Conservation (phyloP, 2,329 filamentous ascomycete species). For the Stenocarpella maydis region DNA sequence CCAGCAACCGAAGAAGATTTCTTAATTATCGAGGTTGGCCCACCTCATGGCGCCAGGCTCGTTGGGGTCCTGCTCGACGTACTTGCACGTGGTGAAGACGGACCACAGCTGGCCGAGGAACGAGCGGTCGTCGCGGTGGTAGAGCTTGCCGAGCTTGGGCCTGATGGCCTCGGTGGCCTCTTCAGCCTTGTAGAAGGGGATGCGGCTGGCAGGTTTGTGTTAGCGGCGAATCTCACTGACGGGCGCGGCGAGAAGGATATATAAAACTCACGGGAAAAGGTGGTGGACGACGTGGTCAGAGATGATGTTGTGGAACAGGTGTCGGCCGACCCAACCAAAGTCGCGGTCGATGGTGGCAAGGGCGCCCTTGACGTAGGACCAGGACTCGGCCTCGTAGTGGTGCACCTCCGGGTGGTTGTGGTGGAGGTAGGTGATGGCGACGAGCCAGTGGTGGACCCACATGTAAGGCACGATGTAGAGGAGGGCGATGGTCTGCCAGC, state of each 20-base stretch:
- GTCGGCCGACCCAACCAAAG: conserved; percentile 69
- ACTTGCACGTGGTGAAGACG: conserved; percentile 57
- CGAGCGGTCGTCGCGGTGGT: conserved; percentile 54
- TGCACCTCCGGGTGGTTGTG: conserved; percentile 70
- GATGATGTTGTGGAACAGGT: conserved; percentile 73
- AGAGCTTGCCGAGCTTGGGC: conserved; percentile 63
- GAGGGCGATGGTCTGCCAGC: conserved; percentile 62
- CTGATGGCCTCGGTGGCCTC: conserved; percentile 66
- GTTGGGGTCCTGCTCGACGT: conserved; percentile 52
- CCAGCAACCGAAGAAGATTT: neutral
- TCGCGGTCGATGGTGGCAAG: conserved; percentile 70
- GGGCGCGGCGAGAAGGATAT: neutral
- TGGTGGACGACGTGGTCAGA: conserved; percentile 72
- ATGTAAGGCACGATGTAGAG: conserved; percentile 72
- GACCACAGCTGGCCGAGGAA: conserved; percentile 56
- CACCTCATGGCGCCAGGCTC: conserved; percentile 48
- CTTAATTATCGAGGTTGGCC: conserved; percentile 39
- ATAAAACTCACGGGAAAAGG: conserved; percentile 62
- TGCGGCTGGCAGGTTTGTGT: conserved; percentile 46
- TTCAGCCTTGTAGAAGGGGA: conserved; percentile 68
- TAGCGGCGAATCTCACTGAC: neutral
- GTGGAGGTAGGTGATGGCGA: conserved; percentile 79
- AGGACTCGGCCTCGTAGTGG: conserved; percentile 65
- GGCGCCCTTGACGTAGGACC: conserved; percentile 70
- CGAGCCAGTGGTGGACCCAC: conserved; percentile 77